Evolutionary conservation across 306 rosid genomes (phyloP).

Genomic region (Lupinus albus): DNA sequence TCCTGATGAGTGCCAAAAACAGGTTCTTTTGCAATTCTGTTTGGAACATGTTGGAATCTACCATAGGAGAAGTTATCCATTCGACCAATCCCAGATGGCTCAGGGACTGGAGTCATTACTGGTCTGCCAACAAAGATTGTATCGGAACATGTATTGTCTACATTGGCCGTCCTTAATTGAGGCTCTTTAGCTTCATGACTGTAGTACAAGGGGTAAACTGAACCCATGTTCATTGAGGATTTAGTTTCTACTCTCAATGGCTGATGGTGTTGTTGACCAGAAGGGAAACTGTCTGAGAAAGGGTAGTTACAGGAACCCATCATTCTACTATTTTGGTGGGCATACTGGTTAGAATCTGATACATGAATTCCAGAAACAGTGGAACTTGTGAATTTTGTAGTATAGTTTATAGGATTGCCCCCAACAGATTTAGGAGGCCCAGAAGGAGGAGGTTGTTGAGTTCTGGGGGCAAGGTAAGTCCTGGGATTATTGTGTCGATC

Average conservation of each 20-base stretch:
- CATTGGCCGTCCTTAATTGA: conserved; percentile 41
- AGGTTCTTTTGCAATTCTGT: conserved; percentile 44
- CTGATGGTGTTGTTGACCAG: conserved; percentile 52
- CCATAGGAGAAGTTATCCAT: conserved; percentile 45
- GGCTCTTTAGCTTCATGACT: conserved; percentile 54
- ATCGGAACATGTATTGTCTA: conserved; percentile 49
- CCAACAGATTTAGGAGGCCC: conserved; percentile 54
- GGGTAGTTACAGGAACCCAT: conserved; percentile 52
- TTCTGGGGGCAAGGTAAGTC: conserved; percentile 78
- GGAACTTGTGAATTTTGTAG: conserved; percentile 43
- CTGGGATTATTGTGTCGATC: conserved; percentile 86
- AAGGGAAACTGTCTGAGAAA: conserved; percentile 52
- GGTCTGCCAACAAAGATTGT: conserved; percentile 78
- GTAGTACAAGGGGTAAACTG: conserved; percentile 85
- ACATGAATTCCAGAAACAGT: conserved; percentile 45
- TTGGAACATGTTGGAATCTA: conserved; percentile 48
- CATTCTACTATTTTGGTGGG: conserved; percentile 48
- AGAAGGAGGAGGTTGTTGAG: conserved; percentile 55
- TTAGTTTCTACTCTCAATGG: conserved; percentile 51
- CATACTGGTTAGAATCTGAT: conserved; percentile 54
- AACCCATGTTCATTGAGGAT: conserved; percentile 60
- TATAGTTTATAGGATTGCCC: conserved; percentile 56
- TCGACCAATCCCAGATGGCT: conserved; percentile 53
- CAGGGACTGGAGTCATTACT: conserved; percentile 50
- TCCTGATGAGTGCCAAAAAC: conserved; percentile 49